Base-by-base conservation (phyloP, 2,329 filamentous ascomycete genomes). In the Cryphonectria japonica region DNA sequence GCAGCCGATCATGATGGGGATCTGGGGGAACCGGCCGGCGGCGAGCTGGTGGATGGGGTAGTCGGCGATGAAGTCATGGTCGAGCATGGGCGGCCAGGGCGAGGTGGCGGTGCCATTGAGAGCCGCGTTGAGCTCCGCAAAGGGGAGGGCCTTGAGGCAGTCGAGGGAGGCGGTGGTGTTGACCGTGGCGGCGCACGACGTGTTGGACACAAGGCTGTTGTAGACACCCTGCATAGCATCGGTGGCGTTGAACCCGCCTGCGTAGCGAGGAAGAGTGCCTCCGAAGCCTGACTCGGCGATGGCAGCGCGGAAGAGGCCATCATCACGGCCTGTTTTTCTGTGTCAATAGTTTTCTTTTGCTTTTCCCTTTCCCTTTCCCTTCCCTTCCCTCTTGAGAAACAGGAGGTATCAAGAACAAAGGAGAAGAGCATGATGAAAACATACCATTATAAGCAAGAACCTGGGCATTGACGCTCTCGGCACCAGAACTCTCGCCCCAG, bases 401-500 rank as follows among this genome's bases (percentile, higher is more conserved):
- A 26, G 26, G 1, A 26, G 26, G 26, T 26, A 26, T 26, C 26
- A 1, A 29, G 26, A 39, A 32, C 16, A 26, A 16, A 60, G 5
- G 22, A 13, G 4, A 32, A n/a, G 5, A 32, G 37, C 1, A 9
- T 8, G 34, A 34, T 34, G 22, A 16, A 41, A 7, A 37, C 67
- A 57, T 46, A 66, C 85, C 86, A 19, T 83, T 82, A 70, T 85
- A 86, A 6, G 85, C 84, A 26, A 83, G 76, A 0, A 86, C 78
- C 63, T 87, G 85, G 2, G 78, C 77, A 3, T 82, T 81, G 1
- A 86, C 82, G 6, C 81, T 83, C 71, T 82, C 82, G 29, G 78
- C 85, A 1, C 86, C 85, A 1, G 85, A 85, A 26, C 82, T 85
- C 75, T 87, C 84, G 46, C 84, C 86, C 78, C 82, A 87, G 52